Conservation (phyloP, 2,329 filamentous ascomycete genomes). For the Aureobasidium sp. region DNA sequence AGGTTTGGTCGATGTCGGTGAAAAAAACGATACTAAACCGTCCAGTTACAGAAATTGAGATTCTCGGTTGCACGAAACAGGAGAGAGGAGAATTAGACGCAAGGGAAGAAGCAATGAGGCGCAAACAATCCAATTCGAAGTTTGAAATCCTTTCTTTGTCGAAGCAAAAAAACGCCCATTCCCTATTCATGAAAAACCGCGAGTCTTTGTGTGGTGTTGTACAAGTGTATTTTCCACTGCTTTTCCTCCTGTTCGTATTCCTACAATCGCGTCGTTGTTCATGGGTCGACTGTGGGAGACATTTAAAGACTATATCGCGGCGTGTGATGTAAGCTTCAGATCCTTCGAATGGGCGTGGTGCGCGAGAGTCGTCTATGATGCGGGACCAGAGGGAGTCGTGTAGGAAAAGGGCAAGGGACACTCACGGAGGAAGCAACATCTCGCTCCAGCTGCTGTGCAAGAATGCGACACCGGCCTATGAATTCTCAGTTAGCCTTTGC, state of each 20-base stretch:
- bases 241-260: neutral
- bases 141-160: neutral
- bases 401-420: neutral
- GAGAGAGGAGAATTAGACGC: neutral
- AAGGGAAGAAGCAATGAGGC: neutral
- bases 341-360: no score
- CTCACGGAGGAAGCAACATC: constrained; percentile 41
- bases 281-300: neutral
- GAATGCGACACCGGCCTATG: constrained; percentile 42
- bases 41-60: no score
- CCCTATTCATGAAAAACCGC: neutral
- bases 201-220: neutral
- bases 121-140: neutral
- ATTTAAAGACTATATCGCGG: neutral
- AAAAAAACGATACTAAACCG: no score
- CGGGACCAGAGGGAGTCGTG: neutral
- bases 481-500: constrained; percentile 1
- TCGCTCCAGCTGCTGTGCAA: constrained; percentile 46
- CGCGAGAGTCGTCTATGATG: no score
- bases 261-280: neutral
- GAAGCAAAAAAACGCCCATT: neutral
- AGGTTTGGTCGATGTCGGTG: no score
- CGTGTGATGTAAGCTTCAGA: neutral
- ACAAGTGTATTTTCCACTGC: neutral
- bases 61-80: no score